These are phyloP conservation scores for Castanea mollissima DNA, from an alignment of 306 rosid species.

Conservation along the genomic window DNA sequence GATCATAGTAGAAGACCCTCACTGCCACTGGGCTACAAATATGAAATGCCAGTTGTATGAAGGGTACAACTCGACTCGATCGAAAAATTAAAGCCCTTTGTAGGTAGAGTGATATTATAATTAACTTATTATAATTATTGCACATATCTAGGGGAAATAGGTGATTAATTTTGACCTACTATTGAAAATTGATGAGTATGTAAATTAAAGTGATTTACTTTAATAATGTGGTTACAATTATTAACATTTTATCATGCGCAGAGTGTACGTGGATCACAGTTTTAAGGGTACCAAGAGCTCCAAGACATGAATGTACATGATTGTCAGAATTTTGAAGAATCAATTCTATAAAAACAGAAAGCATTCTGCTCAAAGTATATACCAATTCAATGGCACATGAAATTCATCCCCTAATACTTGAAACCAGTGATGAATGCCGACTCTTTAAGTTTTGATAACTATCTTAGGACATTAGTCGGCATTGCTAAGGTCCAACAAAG, in stretches of 20 bases:
- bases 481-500: background rate
- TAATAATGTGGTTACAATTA: no score
- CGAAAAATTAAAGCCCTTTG: background rate
- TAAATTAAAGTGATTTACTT: no score
- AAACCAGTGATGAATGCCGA: background rate
- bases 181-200: no score
- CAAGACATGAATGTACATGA: no score
- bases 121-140: background rate
- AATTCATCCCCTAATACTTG: background rate
- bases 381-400: background rate
- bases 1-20: background rate
- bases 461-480: background rate
- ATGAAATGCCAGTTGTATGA: background rate
- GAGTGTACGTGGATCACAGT: no score
- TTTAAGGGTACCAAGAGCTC: no score
- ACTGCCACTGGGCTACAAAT: background rate
- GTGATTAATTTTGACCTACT: no score
- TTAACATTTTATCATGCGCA: no score
- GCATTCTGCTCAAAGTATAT: background rate
- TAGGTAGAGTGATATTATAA: constrained; percentile 1
- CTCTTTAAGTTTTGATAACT: background rate
- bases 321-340: background rate
- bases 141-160: background rate
- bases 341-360: background rate
- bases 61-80: background rate